Base-by-base conservation (phyloP, 2,329 filamentous ascomycete species). In the Myriangium duriaei region DNA sequence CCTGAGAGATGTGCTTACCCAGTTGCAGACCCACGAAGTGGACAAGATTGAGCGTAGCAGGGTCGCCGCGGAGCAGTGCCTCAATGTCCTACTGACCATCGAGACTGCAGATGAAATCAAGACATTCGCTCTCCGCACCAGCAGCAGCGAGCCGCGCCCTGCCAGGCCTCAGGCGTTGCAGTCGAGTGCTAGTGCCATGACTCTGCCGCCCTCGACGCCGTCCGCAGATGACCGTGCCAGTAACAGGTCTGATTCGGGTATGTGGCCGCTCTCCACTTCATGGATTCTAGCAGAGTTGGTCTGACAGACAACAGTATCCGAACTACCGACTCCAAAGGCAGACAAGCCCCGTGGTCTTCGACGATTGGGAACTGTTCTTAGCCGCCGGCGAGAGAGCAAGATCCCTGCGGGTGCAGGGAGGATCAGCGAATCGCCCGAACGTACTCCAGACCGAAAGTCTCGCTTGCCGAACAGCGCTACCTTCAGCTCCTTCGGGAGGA, bases 1-100 rank as follows among this genome's bases (percentile, higher is more conserved):
- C 53, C 68, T 98, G 42, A 81, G 88, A 44, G 88, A 96, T 59
- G 74, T 83, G 29, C 71, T 98, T 43, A 96, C 91, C 1, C 87
- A 95, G 53, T 81, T 88, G 50, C 79, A 93, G 59, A 98, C 91
- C 0, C 81, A 93, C 55, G 88, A 96, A 57, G 74, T 84, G 17
- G 91, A 98, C 54, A 76, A 83, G 49, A 76, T 88, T 11, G 82
- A 93, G 57, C 74, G 81, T 41, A 78, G 72, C 43, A 76, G 84
- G 45, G 66, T 75, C 42, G 76, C 79, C 10, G 78, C 85, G 16
- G 86, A 91, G 55, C 76, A 79, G 43, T 84, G 84, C 16, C 64
- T 98, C 41, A 85, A 84, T 47, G 71, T 79, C 6, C 69, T 96
- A 49, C 68, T 98, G 35, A 91, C 93, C 55, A 76, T 95, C 30